Evolutionary conservation across 805 yeast genomes (phyloP).

Genomic region (Candida glaebosa): DNA sequence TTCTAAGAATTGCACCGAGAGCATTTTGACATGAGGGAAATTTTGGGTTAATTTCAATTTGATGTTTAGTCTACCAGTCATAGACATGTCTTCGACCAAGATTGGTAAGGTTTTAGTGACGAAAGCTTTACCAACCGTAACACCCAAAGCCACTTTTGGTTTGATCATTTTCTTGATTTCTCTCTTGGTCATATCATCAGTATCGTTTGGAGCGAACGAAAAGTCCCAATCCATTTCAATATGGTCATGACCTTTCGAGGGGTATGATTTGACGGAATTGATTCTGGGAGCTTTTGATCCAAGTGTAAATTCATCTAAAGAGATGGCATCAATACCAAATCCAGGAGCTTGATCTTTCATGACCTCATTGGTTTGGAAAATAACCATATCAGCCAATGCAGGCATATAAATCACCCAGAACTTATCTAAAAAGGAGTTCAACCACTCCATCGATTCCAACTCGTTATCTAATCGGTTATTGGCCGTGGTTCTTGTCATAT

Average conservation of each 20-base stretch:
- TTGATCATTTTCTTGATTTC: slow-evolving; percentile 67
- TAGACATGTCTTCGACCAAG: slow-evolving; percentile 76
- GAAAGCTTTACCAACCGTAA: slow-evolving; percentile 76
- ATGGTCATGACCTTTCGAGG: slow-evolving; percentile 61
- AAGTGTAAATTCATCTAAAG: slow-evolving; percentile 72
- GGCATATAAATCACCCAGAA: slow-evolving; percentile 92
- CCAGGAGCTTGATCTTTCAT: slow-evolving; percentile 77
- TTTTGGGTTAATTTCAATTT: slow-evolving; percentile 57
- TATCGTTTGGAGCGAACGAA: slow-evolving; percentile 76
- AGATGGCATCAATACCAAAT: slow-evolving; percentile 70
- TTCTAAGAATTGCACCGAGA: slow-evolving; percentile 69
- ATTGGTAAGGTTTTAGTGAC: slow-evolving; percentile 75
- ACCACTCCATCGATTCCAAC: slow-evolving; percentile 77
- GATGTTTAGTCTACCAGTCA: slow-evolving; percentile 64
- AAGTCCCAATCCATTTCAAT: slow-evolving; percentile 85
- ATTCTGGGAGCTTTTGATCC: slow-evolving; percentile 81
- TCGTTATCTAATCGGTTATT: slow-evolving; percentile 59
- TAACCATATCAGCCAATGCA: slow-evolving; percentile 71
- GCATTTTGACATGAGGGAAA: slow-evolving; percentile 77
- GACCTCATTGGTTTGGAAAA: slow-evolving; percentile 62
- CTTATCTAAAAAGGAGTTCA: slow-evolving; percentile 71
- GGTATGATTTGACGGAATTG: slow-evolving; percentile 67
- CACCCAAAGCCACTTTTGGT: slow-evolving; percentile 80
- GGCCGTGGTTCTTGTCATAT: slow-evolving; percentile 63
- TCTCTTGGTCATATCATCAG: slow-evolving; percentile 77